Percentiles rank a stretch among this genome's conserved stretches.
These are phyloP conservation scores for Podospora sp. DNA, from an alignment of 495 filamentous ascomycete species.

Conservation along the genomic window DNA sequence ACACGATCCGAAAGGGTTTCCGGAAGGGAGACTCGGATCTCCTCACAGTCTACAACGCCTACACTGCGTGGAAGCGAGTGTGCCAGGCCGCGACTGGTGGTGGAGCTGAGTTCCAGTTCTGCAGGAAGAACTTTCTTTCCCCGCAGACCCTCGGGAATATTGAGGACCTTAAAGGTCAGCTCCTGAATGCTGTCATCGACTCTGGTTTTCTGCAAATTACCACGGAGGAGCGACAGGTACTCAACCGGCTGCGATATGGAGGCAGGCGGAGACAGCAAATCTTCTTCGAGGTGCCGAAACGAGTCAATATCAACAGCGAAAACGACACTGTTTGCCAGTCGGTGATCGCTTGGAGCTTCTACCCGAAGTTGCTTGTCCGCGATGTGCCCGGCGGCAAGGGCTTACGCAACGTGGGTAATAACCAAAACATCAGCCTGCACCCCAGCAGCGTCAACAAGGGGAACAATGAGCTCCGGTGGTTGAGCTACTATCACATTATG, in stretches of 20 bases:
- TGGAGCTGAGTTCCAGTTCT: constrained; percentile 79
- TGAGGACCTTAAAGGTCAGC: constrained; percentile 91
- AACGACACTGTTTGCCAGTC: constrained; percentile 78
- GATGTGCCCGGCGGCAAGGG: constrained; percentile 71
- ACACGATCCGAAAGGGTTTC: constrained; percentile 74
- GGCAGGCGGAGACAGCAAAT: constrained; percentile 61
- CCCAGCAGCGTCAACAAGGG: constrained; percentile 84
- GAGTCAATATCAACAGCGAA: constrained; percentile 69
- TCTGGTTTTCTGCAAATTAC: constrained; percentile 77
- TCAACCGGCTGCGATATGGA: constrained; percentile 58
- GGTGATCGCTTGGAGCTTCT: constrained; percentile 89
- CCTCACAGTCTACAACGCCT: constrained; percentile 90
- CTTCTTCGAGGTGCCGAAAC: constrained; percentile 78
- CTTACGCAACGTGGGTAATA: constrained; percentile 87
- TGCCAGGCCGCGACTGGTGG: constrained; percentile 62
- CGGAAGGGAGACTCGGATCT: constrained; percentile 88
- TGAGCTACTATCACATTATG: constrained; percentile 97
- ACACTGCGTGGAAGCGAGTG: constrained; percentile 80
- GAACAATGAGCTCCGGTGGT: constrained; percentile 66
- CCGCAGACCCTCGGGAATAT: constrained; percentile 83
- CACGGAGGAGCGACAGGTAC: constrained; percentile 61
- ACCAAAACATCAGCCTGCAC: constrained; percentile 81
- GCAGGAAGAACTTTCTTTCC: constrained; percentile 87
- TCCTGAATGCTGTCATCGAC: constrained; percentile 78
- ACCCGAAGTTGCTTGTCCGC: constrained; percentile 84